phyloP scores from a whole-genome alignment of 768 basidiomycete genomes.

The Amanita inopinata region DNA sequence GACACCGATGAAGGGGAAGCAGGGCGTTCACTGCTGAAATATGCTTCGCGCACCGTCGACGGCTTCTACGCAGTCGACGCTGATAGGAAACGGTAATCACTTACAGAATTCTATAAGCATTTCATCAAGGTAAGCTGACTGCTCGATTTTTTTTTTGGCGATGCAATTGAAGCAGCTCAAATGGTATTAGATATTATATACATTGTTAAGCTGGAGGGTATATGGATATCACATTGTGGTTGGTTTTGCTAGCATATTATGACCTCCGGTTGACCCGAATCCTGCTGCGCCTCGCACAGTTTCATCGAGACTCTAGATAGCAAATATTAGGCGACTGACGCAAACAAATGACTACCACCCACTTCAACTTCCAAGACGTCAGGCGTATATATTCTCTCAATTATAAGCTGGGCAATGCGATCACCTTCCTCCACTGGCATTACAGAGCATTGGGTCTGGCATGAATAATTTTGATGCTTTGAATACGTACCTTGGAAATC shows the following conservation, averaged over 20 bases:
- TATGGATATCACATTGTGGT: conserved; percentile 9
- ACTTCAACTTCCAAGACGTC: conserved; percentile 82
- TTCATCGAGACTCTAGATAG: conserved; percentile 73
- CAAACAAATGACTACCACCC: conserved; percentile 23
- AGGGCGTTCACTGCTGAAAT: conserved; percentile 37
- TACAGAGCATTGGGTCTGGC: neutral
- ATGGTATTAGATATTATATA: conserved; percentile 9
- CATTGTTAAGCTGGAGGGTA: conserved; percentile 8
- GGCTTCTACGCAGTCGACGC: conserved; percentile 59
- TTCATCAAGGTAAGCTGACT: neutral
- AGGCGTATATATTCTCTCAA: conserved; percentile 85
- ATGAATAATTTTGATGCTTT: neutral
- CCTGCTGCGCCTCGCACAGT: conserved; percentile 80
- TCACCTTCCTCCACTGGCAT: conserved; percentile 81
- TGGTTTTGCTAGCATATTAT: conserved; percentile 33
- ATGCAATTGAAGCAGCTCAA: too few relatives aligned
- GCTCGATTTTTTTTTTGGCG: neutral
- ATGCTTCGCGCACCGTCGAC: conserved; percentile 40
- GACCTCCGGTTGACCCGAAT: conserved; percentile 94
- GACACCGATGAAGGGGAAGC: conserved; percentile 16
- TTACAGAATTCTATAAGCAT: neutral
- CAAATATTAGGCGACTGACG: too few relatives aligned
- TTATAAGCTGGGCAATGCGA: conserved; percentile 89
- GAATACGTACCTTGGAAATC: conserved; percentile 68
- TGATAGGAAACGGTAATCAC: conserved; percentile 22